Evolutionary conservation across 352 stramenopile species (phyloP).

Genomic region (Phytophthora podocarpi): DNA sequence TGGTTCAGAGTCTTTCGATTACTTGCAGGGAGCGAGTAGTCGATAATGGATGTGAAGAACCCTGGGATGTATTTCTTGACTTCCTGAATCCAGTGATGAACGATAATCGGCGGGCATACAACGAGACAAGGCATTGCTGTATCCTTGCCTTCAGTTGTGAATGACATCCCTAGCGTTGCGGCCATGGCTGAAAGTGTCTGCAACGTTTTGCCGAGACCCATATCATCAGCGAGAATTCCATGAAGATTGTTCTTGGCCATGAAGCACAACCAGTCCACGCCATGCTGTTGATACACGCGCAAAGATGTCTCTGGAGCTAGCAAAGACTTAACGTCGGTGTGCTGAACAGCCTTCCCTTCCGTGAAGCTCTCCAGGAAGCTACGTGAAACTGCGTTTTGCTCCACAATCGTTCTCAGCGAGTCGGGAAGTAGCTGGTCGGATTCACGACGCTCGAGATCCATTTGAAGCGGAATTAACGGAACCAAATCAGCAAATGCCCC

Average conservation of each 20-base stretch:
- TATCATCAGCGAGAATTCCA: conserved; percentile 86
- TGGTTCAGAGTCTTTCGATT: conserved; percentile 51
- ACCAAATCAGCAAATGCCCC: conserved; percentile 75
- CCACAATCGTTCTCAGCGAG: conserved; percentile 34
- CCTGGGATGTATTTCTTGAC: conserved; percentile 82
- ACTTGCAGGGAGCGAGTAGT: conserved; percentile 73
- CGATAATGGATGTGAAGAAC: conserved; percentile 67
- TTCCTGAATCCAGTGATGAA: conserved; percentile 95
- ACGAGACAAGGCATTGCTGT: conserved; percentile 61
- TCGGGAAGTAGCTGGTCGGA: conserved; percentile 4
- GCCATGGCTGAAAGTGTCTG: conserved; percentile 93
- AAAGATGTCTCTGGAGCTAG: conserved; percentile 40
- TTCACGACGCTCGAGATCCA: conserved; percentile 56
- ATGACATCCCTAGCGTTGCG: conserved; percentile 40
- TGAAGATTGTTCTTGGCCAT: conserved; percentile 75
- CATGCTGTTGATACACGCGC: conserved; percentile 80
- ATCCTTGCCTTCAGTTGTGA: background rate
- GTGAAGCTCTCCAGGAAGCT: conserved; percentile 69
- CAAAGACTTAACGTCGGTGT: conserved; percentile 36
- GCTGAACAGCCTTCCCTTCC: conserved; percentile 59
- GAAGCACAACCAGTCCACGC: conserved; percentile 80
- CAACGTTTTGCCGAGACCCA: conserved; percentile 95
- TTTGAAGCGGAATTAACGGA: conserved; percentile 73
- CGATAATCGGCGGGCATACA: conserved; percentile 94
- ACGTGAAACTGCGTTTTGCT: conserved; percentile 65